phyloP scores from a whole-genome alignment of 192 early-diverging fungal species.

The Geranomyces michiganensis region DNA sequence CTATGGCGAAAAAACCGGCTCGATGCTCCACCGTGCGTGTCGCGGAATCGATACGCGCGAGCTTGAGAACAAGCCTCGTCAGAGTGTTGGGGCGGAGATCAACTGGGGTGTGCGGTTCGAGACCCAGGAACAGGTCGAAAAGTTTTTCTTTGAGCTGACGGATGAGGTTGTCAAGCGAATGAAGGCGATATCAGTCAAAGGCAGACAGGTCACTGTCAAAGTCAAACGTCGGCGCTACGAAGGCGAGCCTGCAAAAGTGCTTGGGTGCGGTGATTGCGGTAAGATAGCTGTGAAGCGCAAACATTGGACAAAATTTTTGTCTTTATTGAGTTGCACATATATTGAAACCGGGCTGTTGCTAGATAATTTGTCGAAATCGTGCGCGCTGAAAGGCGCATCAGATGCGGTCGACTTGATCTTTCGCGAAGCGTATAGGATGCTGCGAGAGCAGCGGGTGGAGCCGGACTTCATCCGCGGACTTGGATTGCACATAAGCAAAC shows the following conservation, averaged over 20 bases:
- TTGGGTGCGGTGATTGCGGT: conserved; percentile 52
- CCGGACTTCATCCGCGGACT: conserved; percentile 45
- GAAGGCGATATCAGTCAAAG: conserved; percentile 54
- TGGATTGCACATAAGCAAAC: conserved; percentile 44
- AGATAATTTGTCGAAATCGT: conserved; percentile 46
- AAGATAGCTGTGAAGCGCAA: background rate
- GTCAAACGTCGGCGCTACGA: conserved; percentile 52
- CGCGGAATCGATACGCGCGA: conserved; percentile 75
- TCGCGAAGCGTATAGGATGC: conserved; percentile 26
- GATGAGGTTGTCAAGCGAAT: conserved; percentile 71
- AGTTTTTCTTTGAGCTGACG: conserved; percentile 68
- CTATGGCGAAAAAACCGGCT: conserved; percentile 74
- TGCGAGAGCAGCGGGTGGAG: conserved; percentile 31
- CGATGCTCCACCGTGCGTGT: conserved; percentile 58
- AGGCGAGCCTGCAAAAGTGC: conserved; percentile 51
- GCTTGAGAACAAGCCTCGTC: conserved; percentile 67
- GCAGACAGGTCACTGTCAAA: conserved; percentile 70
- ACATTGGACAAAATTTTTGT: background rate
- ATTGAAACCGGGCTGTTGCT: background rate
- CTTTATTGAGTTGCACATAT: background rate
- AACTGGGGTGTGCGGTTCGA: conserved; percentile 90
- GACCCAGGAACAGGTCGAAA: conserved; percentile 63
- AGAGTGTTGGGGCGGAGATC: conserved; percentile 82
- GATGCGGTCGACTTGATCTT: conserved; percentile 25
- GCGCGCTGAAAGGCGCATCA: background rate